These are phyloP conservation scores for Stemphylium beticola DNA, from an alignment of 2,329 filamentous ascomycete genomes.

Conservation along the genomic window DNA sequence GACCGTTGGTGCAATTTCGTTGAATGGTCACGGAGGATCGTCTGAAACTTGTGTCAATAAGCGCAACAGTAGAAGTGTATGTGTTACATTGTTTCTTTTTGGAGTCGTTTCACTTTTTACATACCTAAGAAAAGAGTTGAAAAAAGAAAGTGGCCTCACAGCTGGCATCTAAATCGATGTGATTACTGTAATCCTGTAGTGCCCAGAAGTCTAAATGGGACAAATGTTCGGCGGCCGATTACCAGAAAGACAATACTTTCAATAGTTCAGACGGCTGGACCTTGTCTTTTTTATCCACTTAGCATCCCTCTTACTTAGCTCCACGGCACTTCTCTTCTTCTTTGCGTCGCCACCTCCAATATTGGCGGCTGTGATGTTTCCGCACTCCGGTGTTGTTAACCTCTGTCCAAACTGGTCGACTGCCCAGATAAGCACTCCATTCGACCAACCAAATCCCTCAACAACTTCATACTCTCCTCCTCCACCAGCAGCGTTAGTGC, in stretches of 20 bases:
- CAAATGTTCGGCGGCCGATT: neutral
- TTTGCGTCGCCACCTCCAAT: constrained; percentile 17
- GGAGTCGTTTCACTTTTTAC: neutral
- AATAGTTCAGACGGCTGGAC: constrained; percentile 9
- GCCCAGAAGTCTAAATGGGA: too few species aligned
- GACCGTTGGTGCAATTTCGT: neutral
- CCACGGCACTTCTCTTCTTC: constrained; percentile 41
- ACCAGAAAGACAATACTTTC: neutral
- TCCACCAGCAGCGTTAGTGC: constrained; percentile 65
- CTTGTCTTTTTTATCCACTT: constrained; percentile 40
- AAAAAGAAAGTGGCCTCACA: neutral
- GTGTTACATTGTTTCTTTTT: neutral
- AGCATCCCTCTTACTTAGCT: constrained; percentile 39
- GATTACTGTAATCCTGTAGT: too few species aligned
- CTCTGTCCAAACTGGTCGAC: constrained; percentile 66
- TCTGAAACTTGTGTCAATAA: neutral
- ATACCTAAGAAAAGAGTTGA: neutral
- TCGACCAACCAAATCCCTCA: constrained; percentile 74
- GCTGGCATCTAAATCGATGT: neutral
- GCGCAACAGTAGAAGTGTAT: neutral
- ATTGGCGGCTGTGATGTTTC: constrained; percentile 40
- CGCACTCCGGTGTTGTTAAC: constrained; percentile 60
- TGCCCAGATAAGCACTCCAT: constrained; percentile 71
- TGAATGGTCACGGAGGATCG: neutral
- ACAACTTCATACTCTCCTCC: constrained; percentile 74